These are phyloP conservation scores for Sordariomycetes sp. DNA, from an alignment of 2,329 filamentous ascomycete species.

Conservation along the genomic window DNA sequence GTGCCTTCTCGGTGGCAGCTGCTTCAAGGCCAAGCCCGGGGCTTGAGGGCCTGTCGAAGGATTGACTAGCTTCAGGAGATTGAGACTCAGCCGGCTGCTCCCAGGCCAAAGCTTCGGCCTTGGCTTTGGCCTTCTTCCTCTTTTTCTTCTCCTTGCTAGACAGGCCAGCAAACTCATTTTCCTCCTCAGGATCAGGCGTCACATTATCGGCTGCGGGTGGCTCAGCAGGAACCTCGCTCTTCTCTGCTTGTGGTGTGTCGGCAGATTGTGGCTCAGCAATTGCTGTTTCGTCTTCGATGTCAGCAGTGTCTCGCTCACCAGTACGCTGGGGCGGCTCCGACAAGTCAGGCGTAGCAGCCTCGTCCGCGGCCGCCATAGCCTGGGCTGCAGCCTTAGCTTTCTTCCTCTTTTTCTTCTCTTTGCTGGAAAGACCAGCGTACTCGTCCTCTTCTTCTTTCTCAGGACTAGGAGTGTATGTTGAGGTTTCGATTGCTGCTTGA, in stretches of 20 bases:
- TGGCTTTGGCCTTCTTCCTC: slow-evolving; percentile 2
- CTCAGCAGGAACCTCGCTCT: slow-evolving; percentile 2
- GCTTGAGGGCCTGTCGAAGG: too few species aligned
- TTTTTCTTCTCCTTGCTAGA: slow-evolving; percentile 5
- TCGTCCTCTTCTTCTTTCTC: slow-evolving; percentile 2
- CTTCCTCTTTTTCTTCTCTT: slow-evolving; percentile 11
- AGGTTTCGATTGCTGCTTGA: too few species aligned
- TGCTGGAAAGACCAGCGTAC: slow-evolving; percentile 4
- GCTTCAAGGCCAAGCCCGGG: too few species aligned
- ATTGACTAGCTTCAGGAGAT: not conserved
- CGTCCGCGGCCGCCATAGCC: slow-evolving; percentile 4
- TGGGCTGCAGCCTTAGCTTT: slow-evolving; percentile 3
- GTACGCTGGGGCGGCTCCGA: too few species aligned
- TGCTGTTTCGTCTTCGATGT: not conserved
- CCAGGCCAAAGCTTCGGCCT: not conserved
- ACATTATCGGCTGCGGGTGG: not conserved
- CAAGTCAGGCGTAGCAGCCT: too few species aligned
- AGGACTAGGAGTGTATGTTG: too few species aligned
- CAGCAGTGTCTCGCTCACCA: not conserved
- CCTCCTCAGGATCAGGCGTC: not conserved
- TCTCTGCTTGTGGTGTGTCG: not conserved
- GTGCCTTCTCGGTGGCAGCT: too few species aligned
- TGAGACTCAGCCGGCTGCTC: not conserved
- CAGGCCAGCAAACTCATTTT: not conserved
- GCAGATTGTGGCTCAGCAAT: not conserved